phyloP scores from a whole-genome alignment of 768 basidiomycete genomes.

The Boletus vinaceobasis region DNA sequence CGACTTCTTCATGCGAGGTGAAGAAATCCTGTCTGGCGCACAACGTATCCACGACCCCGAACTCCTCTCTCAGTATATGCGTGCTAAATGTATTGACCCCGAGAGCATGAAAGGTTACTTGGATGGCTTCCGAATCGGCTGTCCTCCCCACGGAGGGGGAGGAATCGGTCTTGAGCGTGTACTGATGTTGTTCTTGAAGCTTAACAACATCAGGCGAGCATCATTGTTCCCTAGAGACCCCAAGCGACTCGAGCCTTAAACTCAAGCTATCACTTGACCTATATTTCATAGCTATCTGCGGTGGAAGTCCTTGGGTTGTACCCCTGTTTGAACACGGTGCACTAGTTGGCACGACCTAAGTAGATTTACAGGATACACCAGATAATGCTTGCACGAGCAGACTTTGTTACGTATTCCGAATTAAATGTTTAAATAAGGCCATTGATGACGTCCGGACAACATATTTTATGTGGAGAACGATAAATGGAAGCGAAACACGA shows the following conservation, averaged over 20 bases:
- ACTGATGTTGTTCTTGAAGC: conserved; percentile 95
- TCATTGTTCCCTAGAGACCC: conserved; percentile 97
- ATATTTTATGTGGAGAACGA: conserved; percentile 14
- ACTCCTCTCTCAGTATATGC: conserved; percentile 83
- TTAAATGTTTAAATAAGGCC: conserved; percentile 20
- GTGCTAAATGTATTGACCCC: conserved; percentile 82
- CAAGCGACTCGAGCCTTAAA: conserved; percentile 83
- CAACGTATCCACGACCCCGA: conserved; percentile 94
- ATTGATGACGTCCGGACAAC: conserved; percentile 21
- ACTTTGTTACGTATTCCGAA: conserved; percentile 22
- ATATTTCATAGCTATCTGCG: background rate
- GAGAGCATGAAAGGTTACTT: conserved; percentile 89
- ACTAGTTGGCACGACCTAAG: conserved; percentile 6
- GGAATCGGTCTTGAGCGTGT: conserved; percentile 95
- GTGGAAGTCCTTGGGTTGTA: background rate
- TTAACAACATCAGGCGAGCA: conserved; percentile 92
- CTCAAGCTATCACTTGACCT: background rate
- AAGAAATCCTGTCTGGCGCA: conserved; percentile 97
- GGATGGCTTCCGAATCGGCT: conserved; percentile 93
- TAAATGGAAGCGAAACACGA: conserved; percentile 27
- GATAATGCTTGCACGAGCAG: conserved; percentile 14
- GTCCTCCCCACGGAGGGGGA: conserved; percentile 94
- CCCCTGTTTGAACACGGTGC: background rate
- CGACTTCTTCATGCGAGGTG: conserved; percentile 99
- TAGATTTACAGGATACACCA: conserved; percentile 18